Evolutionary conservation across 1,284 basidiomycete species (phyloP).

Genomic region (Trichosporon sp.): DNA sequence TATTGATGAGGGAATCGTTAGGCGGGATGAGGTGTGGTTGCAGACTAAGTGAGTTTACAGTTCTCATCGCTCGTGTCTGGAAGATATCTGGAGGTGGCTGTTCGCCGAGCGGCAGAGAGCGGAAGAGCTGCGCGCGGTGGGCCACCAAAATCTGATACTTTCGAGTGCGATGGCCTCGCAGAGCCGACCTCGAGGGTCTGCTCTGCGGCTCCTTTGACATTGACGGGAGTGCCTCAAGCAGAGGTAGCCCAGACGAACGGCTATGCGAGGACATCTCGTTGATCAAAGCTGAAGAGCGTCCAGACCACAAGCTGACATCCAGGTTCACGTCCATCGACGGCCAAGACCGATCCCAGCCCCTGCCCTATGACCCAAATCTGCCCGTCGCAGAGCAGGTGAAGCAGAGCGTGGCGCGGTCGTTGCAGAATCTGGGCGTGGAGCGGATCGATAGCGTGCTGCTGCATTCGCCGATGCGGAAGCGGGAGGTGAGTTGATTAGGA

Average conservation of each 20-base stretch:
- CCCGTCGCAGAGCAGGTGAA: slow-evolving; percentile 59
- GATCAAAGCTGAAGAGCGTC: no score
- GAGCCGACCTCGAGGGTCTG: no score
- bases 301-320: neutral
- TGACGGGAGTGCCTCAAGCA: neutral
- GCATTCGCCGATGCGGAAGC: slow-evolving; percentile 63
- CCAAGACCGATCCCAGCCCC: slow-evolving; percentile 61
- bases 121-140: no score
- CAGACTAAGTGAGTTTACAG: slow-evolving; percentile 64
- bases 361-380: slow-evolving; percentile 62
- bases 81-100: no score
- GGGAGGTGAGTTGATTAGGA: slow-evolving; percentile 42
- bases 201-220: neutral
- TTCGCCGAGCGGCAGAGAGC: no score
- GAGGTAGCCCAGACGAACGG: neutral
- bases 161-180: no score
- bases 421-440: slow-evolving; percentile 61
- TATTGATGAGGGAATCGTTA: slow-evolving; percentile 54
- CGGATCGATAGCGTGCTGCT: slow-evolving; percentile 70
- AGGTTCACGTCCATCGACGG: slow-evolving; percentile 68
- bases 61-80: no score
- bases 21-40: slow-evolving; percentile 60
- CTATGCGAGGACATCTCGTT: no score
- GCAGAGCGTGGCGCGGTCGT: slow-evolving; percentile 59
- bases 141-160: no score